A percentile compares a stretch with the other conserved stretches of the same genome.
Conservation (phyloP, 2,329 filamentous ascomycete species). For the Colletotrichum spinosum region DNA sequence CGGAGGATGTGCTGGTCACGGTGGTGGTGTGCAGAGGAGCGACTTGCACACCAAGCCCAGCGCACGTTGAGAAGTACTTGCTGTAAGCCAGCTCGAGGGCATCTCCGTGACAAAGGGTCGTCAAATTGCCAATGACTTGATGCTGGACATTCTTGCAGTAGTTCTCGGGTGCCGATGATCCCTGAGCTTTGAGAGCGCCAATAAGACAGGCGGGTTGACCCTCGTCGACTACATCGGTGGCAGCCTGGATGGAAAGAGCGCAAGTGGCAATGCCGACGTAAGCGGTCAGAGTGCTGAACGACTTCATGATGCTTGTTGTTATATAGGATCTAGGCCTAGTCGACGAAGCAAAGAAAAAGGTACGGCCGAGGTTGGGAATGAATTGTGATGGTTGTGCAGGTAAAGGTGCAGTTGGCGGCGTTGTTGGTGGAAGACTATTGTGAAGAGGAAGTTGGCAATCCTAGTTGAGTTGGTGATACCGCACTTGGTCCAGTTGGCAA, state of each 20-base stretch:
- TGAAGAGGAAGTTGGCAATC: no score
- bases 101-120: slow-evolving; percentile 16
- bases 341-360: no score
- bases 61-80: slow-evolving; percentile 29
- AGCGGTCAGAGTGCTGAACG: no score
- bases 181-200: slow-evolving; percentile 20
- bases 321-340: no score
- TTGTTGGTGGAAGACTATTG: no score
- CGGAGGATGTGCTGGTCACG: background rate
- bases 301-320: no score
- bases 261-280: no score
- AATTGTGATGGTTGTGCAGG: no score
- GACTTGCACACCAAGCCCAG: slow-evolving; percentile 19
- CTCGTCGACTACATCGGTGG: slow-evolving; percentile 2
- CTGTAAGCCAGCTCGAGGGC: slow-evolving; percentile 31
- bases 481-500: no score
- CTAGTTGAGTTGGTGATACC: no score
- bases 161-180: slow-evolving; percentile 29
- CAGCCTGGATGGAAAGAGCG: slow-evolving; percentile 27
- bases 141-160: slow-evolving; percentile 36
- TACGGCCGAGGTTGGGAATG: no score
- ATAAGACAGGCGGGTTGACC: slow-evolving; percentile 36
- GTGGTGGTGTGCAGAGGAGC: slow-evolving; percentile 10
- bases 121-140: slow-evolving; percentile 36
- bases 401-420: no score